Evolutionary conservation across 495 filamentous ascomycete species (phyloP), one percentile per base, ranked within the genome.

Genomic region (Copromyces sp.): DNA sequence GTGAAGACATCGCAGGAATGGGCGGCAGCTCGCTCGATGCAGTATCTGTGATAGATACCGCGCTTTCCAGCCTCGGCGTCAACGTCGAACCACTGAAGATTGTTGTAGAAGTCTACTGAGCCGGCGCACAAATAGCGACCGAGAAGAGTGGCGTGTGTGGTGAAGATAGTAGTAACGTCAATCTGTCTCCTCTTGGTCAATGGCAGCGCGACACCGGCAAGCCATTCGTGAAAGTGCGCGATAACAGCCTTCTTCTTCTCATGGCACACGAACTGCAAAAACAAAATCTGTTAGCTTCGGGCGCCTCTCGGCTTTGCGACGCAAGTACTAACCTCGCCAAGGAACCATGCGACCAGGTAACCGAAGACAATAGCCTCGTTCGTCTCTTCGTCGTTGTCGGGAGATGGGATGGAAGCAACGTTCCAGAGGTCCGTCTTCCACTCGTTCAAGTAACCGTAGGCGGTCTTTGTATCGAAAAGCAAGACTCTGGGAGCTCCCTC

Each of bases 21-120:
- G 9, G 95, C 89, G 20, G 95, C 93, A 16, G 92, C 95, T 69
- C 95, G 90, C 82, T 99, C 95, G 78, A 99, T 96, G 84, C 95
- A 99, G 85, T 98, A 99, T 38, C 95, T 87, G 83, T 99, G 95
- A 83, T 99, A 99, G 80, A 99, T 99, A 45, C 95, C 95, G 74
- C 95, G 93, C 85, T 97, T 98, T 41, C 95, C 95, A 44, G 95
- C 95, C 80, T 99, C 96, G 4, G 94, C 90, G 80, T 99, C 95
- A 29, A 97, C 93, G 79, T 99, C 95, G 78, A 99, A 99, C 83
- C 90, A 90, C 81, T 98, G 95, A 24, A 99, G 90, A 80, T 98
- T 97, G 85, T 99, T 99, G 86, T 99, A 99, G 82, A 99, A 99
- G 81, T 99, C 95, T 38, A 98, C 95, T 3, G 93, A 97, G 40